A percentile compares a stretch with the other conserved stretches of the same genome.
Evolutionary conservation across 23 red algal genomes (phyloP).

Genomic region (Chondrus crispus): DNA sequence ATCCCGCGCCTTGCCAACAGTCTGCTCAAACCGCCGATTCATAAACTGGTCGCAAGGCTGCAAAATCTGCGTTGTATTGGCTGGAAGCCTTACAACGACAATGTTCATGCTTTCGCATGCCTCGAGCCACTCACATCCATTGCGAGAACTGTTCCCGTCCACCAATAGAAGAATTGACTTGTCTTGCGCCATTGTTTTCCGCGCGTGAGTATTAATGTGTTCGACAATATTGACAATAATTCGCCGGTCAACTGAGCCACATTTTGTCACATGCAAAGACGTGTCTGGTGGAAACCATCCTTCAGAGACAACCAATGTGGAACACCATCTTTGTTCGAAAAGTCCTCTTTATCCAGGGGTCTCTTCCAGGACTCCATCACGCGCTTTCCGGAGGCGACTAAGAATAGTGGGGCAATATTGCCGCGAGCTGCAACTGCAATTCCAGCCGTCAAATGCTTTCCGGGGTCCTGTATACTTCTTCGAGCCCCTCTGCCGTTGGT

Average conservation of each 20-base stretch:
- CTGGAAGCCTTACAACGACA: neutral
- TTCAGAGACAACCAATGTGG: neutral
- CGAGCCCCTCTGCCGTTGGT: neutral
- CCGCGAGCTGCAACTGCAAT: neutral
- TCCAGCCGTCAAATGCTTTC: conserved; percentile 4
- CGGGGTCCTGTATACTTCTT: neutral
- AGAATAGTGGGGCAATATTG: neutral
- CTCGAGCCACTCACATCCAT: neutral
- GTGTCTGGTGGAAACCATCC: neutral
- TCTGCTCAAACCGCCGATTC: neutral
- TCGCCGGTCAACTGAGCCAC: neutral
- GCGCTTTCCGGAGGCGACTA: neutral
- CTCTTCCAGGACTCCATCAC: neutral
- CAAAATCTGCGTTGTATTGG: neutral
- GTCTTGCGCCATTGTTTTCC: neutral
- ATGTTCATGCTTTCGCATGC: neutral
- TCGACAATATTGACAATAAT: neutral
- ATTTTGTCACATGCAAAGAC: neutral
- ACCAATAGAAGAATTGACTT: neutral
- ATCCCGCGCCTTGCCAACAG: neutral
- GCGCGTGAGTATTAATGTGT: neutral
- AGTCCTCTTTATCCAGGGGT: neutral
- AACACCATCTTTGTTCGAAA: neutral
- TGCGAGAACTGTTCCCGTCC: neutral
- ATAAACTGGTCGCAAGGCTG: neutral